Evolutionary conservation across 1,284 basidiomycete species (phyloP).

Genomic region (Papiliotrema flavescens): DNA sequence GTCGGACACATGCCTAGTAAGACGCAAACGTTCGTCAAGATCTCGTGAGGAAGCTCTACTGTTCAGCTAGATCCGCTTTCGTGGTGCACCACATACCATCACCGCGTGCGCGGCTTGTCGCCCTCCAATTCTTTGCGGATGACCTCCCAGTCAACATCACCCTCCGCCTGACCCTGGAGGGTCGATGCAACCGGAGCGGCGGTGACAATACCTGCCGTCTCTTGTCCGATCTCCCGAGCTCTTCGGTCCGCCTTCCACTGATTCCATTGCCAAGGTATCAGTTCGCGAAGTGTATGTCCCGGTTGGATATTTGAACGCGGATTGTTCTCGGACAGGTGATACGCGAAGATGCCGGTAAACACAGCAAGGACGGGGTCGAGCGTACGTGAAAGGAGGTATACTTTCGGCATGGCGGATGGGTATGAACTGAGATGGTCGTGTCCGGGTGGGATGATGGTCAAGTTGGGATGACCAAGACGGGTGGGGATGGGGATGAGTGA

Average conservation of each 20-base stretch:
- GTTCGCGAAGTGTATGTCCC: conserved; percentile 61
- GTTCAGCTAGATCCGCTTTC: too few species aligned
- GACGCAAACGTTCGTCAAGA: too few species aligned
- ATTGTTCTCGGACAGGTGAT: conserved; percentile 76
- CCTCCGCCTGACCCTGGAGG: conserved; percentile 5
- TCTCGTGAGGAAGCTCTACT: too few species aligned
- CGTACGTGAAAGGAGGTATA: conserved; percentile 45
- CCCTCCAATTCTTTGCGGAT: conserved; percentile 41
- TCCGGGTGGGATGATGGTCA: too few species aligned
- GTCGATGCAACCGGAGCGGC: background rate
- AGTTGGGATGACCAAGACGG: too few species aligned
- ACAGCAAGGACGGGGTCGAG: conserved; percentile 72
- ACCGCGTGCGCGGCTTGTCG: background rate
- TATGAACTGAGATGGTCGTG: background rate
- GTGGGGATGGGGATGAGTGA: too few species aligned
- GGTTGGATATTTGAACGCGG: conserved; percentile 67
- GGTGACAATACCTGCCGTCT: background rate
- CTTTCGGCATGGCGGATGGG: conserved; percentile 31
- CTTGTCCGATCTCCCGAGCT: conserved; percentile 13
- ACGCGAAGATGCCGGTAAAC: conserved; percentile 75
- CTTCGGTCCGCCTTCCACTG: conserved; percentile 28
- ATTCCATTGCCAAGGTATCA: conserved; percentile 67
- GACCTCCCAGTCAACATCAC: conserved; percentile 25
- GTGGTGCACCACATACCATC: too few species aligned
- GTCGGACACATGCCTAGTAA: too few species aligned